A percentile compares a stretch with the other conserved stretches of the same genome.
phyloP scores from a whole-genome alignment of 768 basidiomycete genomes.

The Lactarius trivialis region DNA sequence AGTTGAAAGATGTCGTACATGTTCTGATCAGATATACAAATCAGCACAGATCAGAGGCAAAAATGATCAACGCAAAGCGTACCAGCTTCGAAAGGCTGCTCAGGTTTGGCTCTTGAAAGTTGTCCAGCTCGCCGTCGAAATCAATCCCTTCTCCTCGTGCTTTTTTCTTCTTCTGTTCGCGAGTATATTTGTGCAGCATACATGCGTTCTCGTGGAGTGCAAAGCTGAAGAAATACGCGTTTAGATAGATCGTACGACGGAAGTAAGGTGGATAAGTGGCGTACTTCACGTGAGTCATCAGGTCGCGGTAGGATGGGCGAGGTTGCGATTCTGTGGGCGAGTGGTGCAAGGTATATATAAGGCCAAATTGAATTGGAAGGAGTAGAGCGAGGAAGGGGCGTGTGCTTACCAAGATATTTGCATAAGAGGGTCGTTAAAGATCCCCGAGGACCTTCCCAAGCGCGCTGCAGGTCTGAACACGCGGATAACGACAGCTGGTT shows the following conservation, averaged over 20 bases:
- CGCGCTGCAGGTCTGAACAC: conserved; percentile 21
- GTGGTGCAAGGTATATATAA: background rate
- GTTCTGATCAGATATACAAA: background rate
- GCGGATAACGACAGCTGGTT: conserved; percentile 17
- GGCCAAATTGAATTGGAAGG: background rate
- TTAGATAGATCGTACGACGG: background rate
- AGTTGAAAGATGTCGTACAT: conserved; percentile 1
- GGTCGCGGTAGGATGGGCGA: background rate
- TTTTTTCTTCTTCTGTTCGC: conserved; percentile 4
- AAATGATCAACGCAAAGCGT: background rate
- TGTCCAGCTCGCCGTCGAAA: conserved; percentile 17
- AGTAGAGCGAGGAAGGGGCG: background rate
- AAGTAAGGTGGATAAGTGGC: background rate
- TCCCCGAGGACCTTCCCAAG: conserved; percentile 21
- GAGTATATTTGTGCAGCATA: conserved; percentile 8
- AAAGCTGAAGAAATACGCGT: background rate
- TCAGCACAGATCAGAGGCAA: background rate
- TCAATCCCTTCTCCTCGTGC: background rate
- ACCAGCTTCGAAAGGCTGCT: conserved; percentile 17
- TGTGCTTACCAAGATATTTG: background rate
- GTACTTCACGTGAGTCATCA: background rate
- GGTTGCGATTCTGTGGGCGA: background rate
- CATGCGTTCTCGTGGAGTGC: conserved; percentile 5
- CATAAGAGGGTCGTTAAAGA: conserved; percentile 19
- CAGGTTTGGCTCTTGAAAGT: conserved; percentile 16